Percentiles rank a stretch among this genome's conserved stretches.
These are phyloP conservation scores for Pyrenula aspistea DNA, from an alignment of 495 filamentous ascomycete species.

Conservation along the genomic window DNA sequence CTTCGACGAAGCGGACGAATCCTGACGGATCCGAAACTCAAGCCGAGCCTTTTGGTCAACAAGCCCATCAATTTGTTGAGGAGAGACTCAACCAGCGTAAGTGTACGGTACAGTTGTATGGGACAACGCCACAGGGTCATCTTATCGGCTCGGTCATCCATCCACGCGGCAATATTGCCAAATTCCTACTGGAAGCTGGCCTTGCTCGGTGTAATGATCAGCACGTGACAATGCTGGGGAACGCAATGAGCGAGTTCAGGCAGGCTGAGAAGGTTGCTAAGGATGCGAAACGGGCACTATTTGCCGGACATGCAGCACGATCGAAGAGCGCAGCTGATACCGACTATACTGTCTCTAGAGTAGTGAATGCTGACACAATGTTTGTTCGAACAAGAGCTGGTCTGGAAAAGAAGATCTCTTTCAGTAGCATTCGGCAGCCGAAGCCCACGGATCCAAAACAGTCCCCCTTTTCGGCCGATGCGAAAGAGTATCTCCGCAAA, in stretches of 20 bases:
- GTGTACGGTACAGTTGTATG: conserved; percentile 68
- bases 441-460: conserved; percentile 72
- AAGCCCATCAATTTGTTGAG: conserved; percentile 79
- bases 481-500: conserved; percentile 92
- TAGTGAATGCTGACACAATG: conserved; percentile 82
- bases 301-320: conserved; percentile 60
- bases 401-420: conserved; percentile 73
- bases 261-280: conserved; percentile 82
- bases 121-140: conserved; percentile 75
- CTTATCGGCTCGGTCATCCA: conserved; percentile 72
- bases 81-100: conserved; percentile 71
- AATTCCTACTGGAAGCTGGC: conserved; percentile 75
- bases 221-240: conserved; percentile 79
- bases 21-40: conserved; percentile 68
- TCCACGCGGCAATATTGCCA: conserved; percentile 82
- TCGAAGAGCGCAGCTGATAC: conserved; percentile 39
- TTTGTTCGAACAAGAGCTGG: conserved; percentile 74
- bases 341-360: conserved; percentile 73
- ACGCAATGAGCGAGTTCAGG: conserved; percentile 72
- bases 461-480: conserved; percentile 77
- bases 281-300: conserved; percentile 57
- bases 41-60: conserved; percentile 77
- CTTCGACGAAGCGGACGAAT: conserved; percentile 70
- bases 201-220: conserved; percentile 86
- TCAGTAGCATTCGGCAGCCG: conserved; percentile 88